phyloP scores from a whole-genome alignment of 2,329 filamentous ascomycete species.

The Xylaria sp. region DNA sequence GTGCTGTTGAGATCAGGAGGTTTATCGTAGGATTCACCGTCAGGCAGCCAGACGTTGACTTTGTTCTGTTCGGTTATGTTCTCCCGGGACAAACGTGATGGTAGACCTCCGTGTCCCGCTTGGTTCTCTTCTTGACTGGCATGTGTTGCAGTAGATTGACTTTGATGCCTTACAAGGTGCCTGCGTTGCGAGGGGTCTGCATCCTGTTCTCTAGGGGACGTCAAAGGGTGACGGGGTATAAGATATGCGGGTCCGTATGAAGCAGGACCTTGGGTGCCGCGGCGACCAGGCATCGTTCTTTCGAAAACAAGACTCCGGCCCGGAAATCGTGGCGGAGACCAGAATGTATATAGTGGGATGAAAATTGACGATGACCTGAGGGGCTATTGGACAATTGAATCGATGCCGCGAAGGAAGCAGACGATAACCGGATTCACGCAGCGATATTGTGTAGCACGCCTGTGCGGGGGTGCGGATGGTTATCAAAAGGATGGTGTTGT shows the following conservation, averaged over 20 bases:
- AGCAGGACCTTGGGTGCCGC: not conserved
- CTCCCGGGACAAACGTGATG: slow-evolving; percentile 22
- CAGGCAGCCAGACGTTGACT: slow-evolving; percentile 24
- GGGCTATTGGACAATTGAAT: slow-evolving; percentile 3
- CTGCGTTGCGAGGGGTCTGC: slow-evolving; percentile 17
- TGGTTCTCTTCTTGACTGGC: slow-evolving; percentile 16
- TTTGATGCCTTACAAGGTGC: slow-evolving; percentile 4
- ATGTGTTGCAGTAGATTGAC: slow-evolving; percentile 5
- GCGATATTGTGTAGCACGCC: not conserved
- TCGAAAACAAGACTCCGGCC: not conserved
- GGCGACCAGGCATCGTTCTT: slow-evolving; percentile 9
- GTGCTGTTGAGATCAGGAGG: not conserved
- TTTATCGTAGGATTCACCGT: not conserved
- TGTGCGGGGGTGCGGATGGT: not conserved
- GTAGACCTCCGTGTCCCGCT: slow-evolving; percentile 14
- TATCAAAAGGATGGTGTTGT: slow-evolving; percentile 5
- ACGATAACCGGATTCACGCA: not conserved
- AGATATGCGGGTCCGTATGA: slow-evolving; percentile 8
- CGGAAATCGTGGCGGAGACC: not conserved
- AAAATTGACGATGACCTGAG: not conserved
- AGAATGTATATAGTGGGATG: not conserved
- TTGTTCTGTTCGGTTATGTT: slow-evolving; percentile 17
- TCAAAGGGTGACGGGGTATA: slow-evolving; percentile 18
- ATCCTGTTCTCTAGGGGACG: not conserved
- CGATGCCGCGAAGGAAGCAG: not conserved